phyloP scores from a whole-genome alignment of 2,329 filamentous ascomycete species.

The Botrytis deweyae region DNA sequence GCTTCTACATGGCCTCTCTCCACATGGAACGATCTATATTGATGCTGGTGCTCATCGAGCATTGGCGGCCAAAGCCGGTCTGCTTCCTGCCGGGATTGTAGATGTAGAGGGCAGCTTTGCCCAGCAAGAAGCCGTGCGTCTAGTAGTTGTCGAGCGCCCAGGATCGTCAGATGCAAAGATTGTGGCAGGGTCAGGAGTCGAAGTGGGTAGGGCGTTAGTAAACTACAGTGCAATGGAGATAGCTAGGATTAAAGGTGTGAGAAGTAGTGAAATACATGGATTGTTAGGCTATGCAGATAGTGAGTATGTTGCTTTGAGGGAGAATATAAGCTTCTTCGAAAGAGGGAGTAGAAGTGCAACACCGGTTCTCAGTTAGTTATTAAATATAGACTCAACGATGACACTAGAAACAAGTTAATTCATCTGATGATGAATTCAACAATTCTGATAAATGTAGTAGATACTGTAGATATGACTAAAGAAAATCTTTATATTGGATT shows the following conservation, averaged over 20 bases:
- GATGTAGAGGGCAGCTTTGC: slow-evolving; percentile 85
- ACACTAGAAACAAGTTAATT: not conserved
- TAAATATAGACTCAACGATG: not conserved
- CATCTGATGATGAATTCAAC: not conserved
- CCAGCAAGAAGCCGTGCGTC: slow-evolving; percentile 86
- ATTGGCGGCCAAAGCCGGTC: slow-evolving; percentile 76
- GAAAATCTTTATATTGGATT: not conserved
- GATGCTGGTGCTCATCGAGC: slow-evolving; percentile 85
- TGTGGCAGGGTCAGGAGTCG: slow-evolving; percentile 55
- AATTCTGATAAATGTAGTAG: not conserved
- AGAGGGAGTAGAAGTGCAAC: slow-evolving; percentile 36
- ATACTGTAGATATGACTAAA: not conserved
- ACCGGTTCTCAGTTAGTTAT: not conserved
- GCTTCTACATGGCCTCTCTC: slow-evolving; percentile 87
- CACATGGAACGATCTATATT: slow-evolving; percentile 89
- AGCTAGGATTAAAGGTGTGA: slow-evolving; percentile 75
- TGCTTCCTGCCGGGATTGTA: slow-evolving; percentile 87
- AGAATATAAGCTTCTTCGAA: slow-evolving; percentile 72
- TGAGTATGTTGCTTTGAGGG: slow-evolving; percentile 86
- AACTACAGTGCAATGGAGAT: slow-evolving; percentile 93
- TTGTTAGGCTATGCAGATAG: slow-evolving; percentile 89
- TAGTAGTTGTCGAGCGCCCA: slow-evolving; percentile 72
- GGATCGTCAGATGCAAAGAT: slow-evolving; percentile 44
- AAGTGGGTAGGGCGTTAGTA: slow-evolving; percentile 85
- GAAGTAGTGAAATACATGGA: slow-evolving; percentile 76